phyloP scores from a whole-genome alignment of 1,284 basidiomycete genomes.

The Ustilago lituana region DNA sequence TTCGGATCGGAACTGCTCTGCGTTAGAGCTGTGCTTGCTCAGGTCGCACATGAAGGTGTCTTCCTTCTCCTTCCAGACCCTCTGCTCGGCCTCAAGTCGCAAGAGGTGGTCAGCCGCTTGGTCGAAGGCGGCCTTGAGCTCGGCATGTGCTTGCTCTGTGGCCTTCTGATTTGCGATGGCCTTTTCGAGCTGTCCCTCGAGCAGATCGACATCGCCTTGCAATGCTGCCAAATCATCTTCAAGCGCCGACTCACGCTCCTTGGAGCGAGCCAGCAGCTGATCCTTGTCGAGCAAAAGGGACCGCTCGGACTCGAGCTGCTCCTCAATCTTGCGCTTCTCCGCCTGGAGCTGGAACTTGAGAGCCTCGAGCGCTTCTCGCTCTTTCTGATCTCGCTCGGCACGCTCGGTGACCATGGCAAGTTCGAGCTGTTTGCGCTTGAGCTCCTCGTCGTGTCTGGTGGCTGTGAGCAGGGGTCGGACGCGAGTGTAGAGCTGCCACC shows the following conservation, averaged over 20 bases:
- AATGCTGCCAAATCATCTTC: slow-evolving; percentile 84
- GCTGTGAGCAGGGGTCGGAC: slow-evolving; percentile 90
- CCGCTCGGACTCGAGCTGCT: slow-evolving; percentile 83
- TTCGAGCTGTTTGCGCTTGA: slow-evolving; percentile 87
- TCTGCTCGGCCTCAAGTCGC: slow-evolving; percentile 79
- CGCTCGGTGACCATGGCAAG: slow-evolving; percentile 72
- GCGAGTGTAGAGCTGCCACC: slow-evolving; percentile 98
- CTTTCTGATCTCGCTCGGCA: slow-evolving; percentile 62
- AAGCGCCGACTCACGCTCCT: slow-evolving; percentile 82
- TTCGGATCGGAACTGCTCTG: slow-evolving; percentile 46
- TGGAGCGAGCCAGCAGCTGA: slow-evolving; percentile 81
- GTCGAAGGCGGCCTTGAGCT: slow-evolving; percentile 78
- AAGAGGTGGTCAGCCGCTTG: slow-evolving; percentile 84
- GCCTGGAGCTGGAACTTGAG: slow-evolving; percentile 57
- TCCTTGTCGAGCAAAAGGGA: slow-evolving; percentile 85
- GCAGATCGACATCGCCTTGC: slow-evolving; percentile 82
- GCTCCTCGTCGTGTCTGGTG: slow-evolving; percentile 90
- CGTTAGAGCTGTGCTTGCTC: slow-evolving; percentile 40
- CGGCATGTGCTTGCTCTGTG: slow-evolving; percentile 73
- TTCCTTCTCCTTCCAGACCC: slow-evolving; percentile 76
- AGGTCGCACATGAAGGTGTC: slow-evolving; percentile 59
- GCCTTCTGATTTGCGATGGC: slow-evolving; percentile 71
- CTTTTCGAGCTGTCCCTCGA: slow-evolving; percentile 86
- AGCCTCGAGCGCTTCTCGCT: slow-evolving; percentile 57
- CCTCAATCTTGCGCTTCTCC: slow-evolving; percentile 73